A percentile compares a stretch with the other conserved stretches of the same genome.
phyloP scores from a whole-genome alignment of 352 stramenopile species.

The Globisporangium acanthophoron region DNA sequence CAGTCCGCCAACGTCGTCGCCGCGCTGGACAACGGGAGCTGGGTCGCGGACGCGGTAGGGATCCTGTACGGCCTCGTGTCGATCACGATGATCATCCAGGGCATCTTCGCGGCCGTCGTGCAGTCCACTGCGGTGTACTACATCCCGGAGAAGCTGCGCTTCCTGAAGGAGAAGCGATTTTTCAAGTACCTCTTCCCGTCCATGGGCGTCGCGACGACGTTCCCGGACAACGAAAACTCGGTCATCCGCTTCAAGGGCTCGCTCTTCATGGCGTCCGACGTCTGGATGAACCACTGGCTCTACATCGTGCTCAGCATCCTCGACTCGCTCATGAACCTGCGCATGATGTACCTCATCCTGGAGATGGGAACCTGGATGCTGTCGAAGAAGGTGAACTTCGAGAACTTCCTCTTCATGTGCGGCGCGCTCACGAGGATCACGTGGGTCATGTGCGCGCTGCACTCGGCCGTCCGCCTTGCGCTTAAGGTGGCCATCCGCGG shows the following conservation, averaged over 20 bases:
- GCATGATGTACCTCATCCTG: slow-evolving; percentile 35
- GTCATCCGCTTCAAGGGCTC: slow-evolving; percentile 38
- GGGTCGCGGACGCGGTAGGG: too few relatives aligned
- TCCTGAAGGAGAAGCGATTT: slow-evolving; percentile 8
- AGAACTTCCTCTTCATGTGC: neutral
- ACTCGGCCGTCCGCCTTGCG: slow-evolving; percentile 20
- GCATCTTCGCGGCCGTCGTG: too few relatives aligned
- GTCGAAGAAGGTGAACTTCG: slow-evolving; percentile 31
- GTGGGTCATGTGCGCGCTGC: slow-evolving; percentile 45
- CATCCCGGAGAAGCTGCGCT: too few relatives aligned
- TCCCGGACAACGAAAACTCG: slow-evolving; percentile 5
- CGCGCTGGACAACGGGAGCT: too few relatives aligned
- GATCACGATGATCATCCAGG: too few relatives aligned
- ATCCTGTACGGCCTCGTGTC: too few relatives aligned
- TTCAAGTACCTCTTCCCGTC: slow-evolving; percentile 33
- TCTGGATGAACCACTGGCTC: too few relatives aligned
- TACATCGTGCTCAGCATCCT: slow-evolving; percentile 30
- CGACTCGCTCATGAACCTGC: slow-evolving; percentile 32
- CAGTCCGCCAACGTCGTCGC: too few relatives aligned
- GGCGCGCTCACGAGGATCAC: slow-evolving; percentile 35
- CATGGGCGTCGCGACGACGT: slow-evolving; percentile 10
- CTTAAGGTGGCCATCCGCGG: slow-evolving; percentile 20
- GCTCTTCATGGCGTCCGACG: slow-evolving; percentile 24
- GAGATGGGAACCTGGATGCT: slow-evolving; percentile 52
- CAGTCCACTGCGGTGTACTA: too few relatives aligned